phyloP scores from a whole-genome alignment of 1,284 basidiomycete species.

The Cystobasidium slooffiae region DNA sequence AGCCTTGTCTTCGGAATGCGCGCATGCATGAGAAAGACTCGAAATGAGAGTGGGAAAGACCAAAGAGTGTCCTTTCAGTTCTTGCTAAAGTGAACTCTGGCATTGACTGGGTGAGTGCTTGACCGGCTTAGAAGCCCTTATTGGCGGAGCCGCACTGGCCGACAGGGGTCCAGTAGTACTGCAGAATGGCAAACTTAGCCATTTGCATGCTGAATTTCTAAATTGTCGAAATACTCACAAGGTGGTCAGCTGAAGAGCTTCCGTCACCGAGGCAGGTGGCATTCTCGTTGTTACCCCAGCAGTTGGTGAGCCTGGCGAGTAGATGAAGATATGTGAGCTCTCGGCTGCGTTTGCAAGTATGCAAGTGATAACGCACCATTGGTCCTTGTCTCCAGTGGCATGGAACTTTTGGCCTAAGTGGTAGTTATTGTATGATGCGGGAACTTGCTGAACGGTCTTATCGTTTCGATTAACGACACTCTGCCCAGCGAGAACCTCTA shows the following conservation, averaged over 20 bases:
- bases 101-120: background rate
- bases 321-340: background rate
- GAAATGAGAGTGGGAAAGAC: conserved; percentile 1
- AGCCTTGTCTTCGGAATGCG: background rate
- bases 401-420: conserved; percentile 47
- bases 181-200: background rate
- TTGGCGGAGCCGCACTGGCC: conserved; percentile 42
- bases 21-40: background rate
- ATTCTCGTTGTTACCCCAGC: conserved; percentile 41
- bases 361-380: conserved; percentile 20
- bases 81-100: background rate
- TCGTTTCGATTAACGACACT: conserved; percentile 45
- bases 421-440: conserved; percentile 19
- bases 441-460: conserved; percentile 43
- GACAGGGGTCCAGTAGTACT: conserved; percentile 34
- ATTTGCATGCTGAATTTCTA: no score
- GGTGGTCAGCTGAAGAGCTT: conserved; percentile 29
- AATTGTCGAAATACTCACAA: background rate
- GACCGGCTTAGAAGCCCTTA: conserved; percentile 18
- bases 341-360: background rate
- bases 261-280: conserved; percentile 40
- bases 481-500: conserved; percentile 46
- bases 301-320: conserved; percentile 15
- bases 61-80: background rate
- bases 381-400: conserved; percentile 36